These are phyloP conservation scores for Psilocybe azurescens DNA, from an alignment of 768 basidiomycete species.

Conservation along the genomic window DNA sequence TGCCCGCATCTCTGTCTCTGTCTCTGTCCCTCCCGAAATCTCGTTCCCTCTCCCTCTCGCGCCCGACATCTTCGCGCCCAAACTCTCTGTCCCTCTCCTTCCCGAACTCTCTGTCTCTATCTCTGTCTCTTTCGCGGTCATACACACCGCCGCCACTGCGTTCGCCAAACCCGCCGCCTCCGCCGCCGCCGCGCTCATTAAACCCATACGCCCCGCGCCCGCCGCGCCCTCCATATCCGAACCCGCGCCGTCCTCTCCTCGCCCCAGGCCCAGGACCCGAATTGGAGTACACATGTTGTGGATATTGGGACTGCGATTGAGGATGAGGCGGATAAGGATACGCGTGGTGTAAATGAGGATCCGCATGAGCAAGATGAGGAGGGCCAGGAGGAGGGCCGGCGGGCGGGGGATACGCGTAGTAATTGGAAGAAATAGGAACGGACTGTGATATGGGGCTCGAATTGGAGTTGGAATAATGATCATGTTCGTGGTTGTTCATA, in stretches of 20 bases:
- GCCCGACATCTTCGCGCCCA: too few species aligned
- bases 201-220: neutral
- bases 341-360: too few species aligned
- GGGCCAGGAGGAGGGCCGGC: too few species aligned
- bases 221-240: constrained; percentile 11
- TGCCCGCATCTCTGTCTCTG: neutral
- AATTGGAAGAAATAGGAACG: too few species aligned
- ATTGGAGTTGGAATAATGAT: too few species aligned
- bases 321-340: too few species aligned
- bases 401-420: too few species aligned
- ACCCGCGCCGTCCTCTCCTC: constrained; percentile 1
- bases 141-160: neutral
- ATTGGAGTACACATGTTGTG: neutral
- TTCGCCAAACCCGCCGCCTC: neutral
- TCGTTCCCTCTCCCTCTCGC: neutral
- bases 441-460: too few species aligned
- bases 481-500: too few species aligned
- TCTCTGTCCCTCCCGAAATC: neutral
- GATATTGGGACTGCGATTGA: too few species aligned
- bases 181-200: neutral
- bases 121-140: neutral
- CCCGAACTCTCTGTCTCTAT: neutral
- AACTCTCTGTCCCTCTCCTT: neutral
- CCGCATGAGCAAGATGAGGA: too few species aligned
- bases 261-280: neutral